Conservation (phyloP, 805 yeast genomes). For the Zygosaccharomyces kombuchaensis region DNA sequence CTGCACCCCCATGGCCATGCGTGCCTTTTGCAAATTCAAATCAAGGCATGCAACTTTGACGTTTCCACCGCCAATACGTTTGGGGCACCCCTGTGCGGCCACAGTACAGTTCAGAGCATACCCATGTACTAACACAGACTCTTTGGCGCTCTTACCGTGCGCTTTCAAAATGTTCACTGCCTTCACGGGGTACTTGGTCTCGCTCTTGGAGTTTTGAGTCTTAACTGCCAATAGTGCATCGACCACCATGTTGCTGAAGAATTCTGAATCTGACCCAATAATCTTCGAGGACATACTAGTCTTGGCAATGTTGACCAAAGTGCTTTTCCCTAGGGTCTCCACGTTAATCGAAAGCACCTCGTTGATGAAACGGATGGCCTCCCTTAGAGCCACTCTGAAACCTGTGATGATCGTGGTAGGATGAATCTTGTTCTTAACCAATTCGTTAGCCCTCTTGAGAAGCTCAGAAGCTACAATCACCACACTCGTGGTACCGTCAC, state of each 20-base stretch:
- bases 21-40: constrained; percentile 89
- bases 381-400: constrained; percentile 86
- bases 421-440: constrained; percentile 89
- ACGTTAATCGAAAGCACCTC: constrained; percentile 82
- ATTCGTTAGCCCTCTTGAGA: constrained; percentile 85
- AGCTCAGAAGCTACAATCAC: constrained; percentile 94
- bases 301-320: constrained; percentile 86
- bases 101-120: constrained; percentile 96
- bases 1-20: constrained; percentile 98
- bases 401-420: constrained; percentile 98
- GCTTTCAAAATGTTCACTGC: constrained; percentile 95
- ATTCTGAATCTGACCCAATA: constrained; percentile 89
- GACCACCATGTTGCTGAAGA: constrained; percentile 85
- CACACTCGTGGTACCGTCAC: constrained; percentile 97
- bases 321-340: constrained; percentile 73
- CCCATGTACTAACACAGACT: constrained; percentile 83
- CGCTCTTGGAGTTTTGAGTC: constrained; percentile 84
- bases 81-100: constrained; percentile 95
- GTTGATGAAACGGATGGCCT: constrained; percentile 79
- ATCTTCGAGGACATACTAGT: constrained; percentile 97
- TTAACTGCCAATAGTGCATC: constrained; percentile 94
- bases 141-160: constrained; percentile 89
- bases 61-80: constrained; percentile 41
- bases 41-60: constrained; percentile 88
- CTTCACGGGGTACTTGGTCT: constrained; percentile 88